Base-by-base conservation (phyloP, 306 rosid genomes). In the Pyrus bretschneideri region DNA sequence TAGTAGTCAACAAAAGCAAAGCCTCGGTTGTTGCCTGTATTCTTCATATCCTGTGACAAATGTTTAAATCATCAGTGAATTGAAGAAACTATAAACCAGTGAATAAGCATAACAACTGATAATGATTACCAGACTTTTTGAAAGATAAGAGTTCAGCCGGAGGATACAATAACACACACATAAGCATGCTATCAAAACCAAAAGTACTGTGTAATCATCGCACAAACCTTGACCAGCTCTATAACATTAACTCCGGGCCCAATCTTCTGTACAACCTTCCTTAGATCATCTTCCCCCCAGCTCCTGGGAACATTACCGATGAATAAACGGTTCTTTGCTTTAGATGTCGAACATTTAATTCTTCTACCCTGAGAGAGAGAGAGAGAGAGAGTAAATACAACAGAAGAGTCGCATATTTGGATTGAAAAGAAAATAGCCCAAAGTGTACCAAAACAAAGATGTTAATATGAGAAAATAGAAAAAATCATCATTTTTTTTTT, bases 321-420 rank as follows among this genome's bases (percentile, higher is more conserved):
- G 85, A 95, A 95, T 80, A 95, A 91, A 49, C 99, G 96, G 82
- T 95, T 91, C 89, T 92, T 95, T 67, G 96, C 96, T 87, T 95
- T 94, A 82, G 97, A 89, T 52, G 93, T 85, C 23, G 99, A 95
- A 82, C 97, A 95, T 84, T 87, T 95, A 69, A 92, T 85, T 83
- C 79, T 92, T 87, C 75, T 90, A 60, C 97, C 97, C 99, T 92
- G 81, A 64, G 78, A 73, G 30, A 76, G 73, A 66, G 73, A 70
- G 38, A 14, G 55, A 72, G 42, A 52, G 44, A 35, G 2, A 35
- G 42, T 72, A 30, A 77, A 77, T 17, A 79, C 21, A 62, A 78
- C 54, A 60, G 66, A 58, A 82, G 22, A 52, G 81, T 71, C n/a
- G 63, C 66, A 49, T 29, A 42, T 30, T 57, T 33, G 69, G 71